phyloP scores from a whole-genome alignment of 2,329 filamentous ascomycete genomes.

The Botrytis tulipae region DNA sequence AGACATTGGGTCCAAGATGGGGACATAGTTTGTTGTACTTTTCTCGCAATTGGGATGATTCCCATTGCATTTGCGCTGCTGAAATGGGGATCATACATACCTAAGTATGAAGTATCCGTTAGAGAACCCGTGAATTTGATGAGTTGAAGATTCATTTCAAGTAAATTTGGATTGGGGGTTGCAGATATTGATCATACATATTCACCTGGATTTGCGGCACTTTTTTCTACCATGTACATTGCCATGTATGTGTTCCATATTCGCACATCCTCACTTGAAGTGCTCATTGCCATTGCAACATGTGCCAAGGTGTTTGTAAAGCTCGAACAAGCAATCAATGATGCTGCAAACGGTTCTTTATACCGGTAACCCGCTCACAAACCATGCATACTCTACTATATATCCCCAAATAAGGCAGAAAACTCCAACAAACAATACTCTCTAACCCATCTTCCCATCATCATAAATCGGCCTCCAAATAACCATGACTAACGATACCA shows the following conservation, averaged over 20 bases:
- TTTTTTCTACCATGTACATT: too few species aligned
- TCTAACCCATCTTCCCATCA: background rate
- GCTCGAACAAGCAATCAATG: background rate
- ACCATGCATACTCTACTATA: background rate
- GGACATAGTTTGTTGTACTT: constrained; percentile 46
- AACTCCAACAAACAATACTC: background rate
- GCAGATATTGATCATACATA: background rate
- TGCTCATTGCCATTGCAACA: too few species aligned
- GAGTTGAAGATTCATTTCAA: background rate
- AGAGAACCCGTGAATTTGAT: constrained; percentile 19
- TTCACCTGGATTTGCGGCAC: too few species aligned
- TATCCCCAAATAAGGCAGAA: background rate
- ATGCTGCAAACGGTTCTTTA: background rate
- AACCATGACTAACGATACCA: background rate
- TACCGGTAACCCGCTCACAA: too few species aligned
- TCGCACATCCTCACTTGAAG: background rate
- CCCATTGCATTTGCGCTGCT: constrained; percentile 48
- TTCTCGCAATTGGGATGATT: constrained; percentile 47
- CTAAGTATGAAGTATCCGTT: constrained; percentile 38
- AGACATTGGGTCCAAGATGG: constrained; percentile 31
- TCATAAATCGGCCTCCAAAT: background rate
- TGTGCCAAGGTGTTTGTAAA: too few species aligned
- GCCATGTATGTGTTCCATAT: background rate
- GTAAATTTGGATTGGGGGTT: background rate
- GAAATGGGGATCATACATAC: constrained; percentile 47